phyloP scores from a whole-genome alignment of 192 early-diverging fungal species.

The Gamsiella multidivaricata region DNA sequence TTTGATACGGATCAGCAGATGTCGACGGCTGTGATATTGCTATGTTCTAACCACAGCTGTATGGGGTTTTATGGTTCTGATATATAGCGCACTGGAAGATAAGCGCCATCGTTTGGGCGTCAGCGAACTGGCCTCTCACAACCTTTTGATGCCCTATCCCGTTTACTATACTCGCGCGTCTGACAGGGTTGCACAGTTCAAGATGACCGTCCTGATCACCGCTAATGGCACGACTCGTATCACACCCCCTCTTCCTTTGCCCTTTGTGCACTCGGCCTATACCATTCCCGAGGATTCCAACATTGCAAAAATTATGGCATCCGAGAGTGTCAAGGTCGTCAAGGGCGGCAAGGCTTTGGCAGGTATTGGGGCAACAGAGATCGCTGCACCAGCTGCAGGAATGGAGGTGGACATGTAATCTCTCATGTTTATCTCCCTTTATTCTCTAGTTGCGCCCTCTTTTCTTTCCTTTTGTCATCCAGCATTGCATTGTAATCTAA shows the following conservation, averaged over 20 bases:
- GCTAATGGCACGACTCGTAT: constrained; percentile 72
- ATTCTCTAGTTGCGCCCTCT: neutral
- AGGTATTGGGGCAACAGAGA: constrained; percentile 34
- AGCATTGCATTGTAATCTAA: constrained; percentile 3
- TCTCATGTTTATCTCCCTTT: neutral
- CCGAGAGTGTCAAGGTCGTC: constrained; percentile 41
- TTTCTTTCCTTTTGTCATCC: neutral
- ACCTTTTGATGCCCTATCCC: constrained; percentile 72
- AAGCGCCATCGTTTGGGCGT: constrained; percentile 72
- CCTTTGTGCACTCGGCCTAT: constrained; percentile 81
- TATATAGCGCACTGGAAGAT: constrained; percentile 49
- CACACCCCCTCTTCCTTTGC: constrained; percentile 72
- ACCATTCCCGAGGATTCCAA: constrained; percentile 58
- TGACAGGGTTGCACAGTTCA: constrained; percentile 76
- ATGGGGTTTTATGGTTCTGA: constrained; percentile 6
- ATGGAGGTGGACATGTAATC: constrained; percentile 55
- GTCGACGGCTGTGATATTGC: constrained; percentile 6
- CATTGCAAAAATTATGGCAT: constrained; percentile 53
- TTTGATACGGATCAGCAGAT: too few relatives aligned
- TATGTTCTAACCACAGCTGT: constrained; percentile 14
- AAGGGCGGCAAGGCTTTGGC: constrained; percentile 48
- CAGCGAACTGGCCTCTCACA: constrained; percentile 71
- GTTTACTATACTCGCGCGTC: constrained; percentile 66
- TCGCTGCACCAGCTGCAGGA: constrained; percentile 45
- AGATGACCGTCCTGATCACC: constrained; percentile 73